These are phyloP conservation scores for Oryza meyeriana DNA, from an alignment of 176 grass and related monocot genomes.

Conservation along the genomic window DNA sequence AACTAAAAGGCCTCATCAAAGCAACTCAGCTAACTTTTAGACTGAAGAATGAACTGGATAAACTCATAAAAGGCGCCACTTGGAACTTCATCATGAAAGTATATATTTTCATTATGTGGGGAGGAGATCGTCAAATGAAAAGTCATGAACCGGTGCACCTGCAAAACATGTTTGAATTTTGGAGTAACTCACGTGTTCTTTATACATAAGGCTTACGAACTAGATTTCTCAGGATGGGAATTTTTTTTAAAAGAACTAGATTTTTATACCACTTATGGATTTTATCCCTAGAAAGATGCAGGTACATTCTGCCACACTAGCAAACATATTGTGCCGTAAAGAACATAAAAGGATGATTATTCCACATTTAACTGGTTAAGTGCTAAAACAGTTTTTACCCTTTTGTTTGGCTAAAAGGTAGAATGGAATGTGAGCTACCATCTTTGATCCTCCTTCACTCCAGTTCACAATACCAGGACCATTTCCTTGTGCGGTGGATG, in stretches of 20 bases:
- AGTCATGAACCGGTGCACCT: slow-evolving; percentile 82
- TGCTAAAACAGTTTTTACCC: slow-evolving; percentile 48
- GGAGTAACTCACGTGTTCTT: not conserved
- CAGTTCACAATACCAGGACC: slow-evolving; percentile 89
- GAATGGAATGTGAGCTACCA: slow-evolving; percentile 91
- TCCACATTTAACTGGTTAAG: not conserved
- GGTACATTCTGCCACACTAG: not conserved
- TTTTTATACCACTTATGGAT: not conserved
- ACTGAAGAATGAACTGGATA: not conserved
- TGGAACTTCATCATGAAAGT: slow-evolving; percentile 14
- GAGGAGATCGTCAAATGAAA: slow-evolving; percentile 73
- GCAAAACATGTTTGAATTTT: slow-evolving; percentile 30
- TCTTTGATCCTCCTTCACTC: slow-evolving; percentile 76
- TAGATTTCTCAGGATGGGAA: not conserved
- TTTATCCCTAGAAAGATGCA: not conserved
- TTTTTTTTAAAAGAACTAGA: not conserved
- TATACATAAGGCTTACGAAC: not conserved
- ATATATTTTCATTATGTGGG: slow-evolving; percentile 50
- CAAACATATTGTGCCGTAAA: not conserved
- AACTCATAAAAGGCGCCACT: not conserved
- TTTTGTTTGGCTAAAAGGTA: slow-evolving; percentile 73
- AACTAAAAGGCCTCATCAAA: not conserved
- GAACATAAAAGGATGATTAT: not conserved
- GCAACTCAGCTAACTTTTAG: not conserved
- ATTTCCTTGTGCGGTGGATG: slow-evolving; percentile 50